Conservation (phyloP, 257 asterid genomes). For the Forsythia suspensa region DNA sequence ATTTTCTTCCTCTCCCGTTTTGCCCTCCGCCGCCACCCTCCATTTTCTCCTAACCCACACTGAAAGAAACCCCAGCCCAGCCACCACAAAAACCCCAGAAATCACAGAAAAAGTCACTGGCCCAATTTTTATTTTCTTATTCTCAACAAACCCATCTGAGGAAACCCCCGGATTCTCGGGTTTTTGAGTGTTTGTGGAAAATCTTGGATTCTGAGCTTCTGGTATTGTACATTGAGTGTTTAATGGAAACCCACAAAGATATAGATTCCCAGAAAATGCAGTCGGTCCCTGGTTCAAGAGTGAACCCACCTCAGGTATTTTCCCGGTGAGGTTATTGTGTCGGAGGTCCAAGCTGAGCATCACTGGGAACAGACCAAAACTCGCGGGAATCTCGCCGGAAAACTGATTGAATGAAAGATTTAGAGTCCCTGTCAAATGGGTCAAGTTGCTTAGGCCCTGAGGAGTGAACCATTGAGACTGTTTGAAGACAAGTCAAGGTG, state of each 20-base stretch:
- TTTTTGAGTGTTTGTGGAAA: constrained; percentile 39
- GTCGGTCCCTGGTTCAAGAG: constrained; percentile 96
- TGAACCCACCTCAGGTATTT: constrained; percentile 81
- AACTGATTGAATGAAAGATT: constrained; percentile 74
- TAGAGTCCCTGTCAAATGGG: constrained; percentile 67
- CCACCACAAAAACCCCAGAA: constrained; percentile 55
- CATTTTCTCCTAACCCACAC: constrained; percentile 63
- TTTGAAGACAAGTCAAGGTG: constrained; percentile 82
- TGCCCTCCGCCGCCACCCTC: constrained; percentile 41
- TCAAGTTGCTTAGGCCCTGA: constrained; percentile 46
- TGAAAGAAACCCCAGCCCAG: constrained; percentile 54
- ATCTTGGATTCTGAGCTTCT: constrained; percentile 60
- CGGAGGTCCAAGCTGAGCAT: constrained; percentile 75
- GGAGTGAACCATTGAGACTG: constrained; percentile 73
- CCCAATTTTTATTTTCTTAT: constrained; percentile 37
- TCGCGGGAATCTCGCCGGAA: constrained; percentile 75
- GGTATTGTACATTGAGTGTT: constrained; percentile 54
- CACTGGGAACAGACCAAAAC: constrained; percentile 76
- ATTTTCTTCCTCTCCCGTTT: constrained; percentile 47
- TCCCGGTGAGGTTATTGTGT: constrained; percentile 74
- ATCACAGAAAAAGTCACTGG: constrained; percentile 52
- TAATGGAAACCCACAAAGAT: constrained; percentile 90
- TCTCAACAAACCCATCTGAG: constrained; percentile 37
- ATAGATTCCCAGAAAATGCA: constrained; percentile 80
- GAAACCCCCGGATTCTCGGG: constrained; percentile 45